Base-by-base conservation (phyloP, 148 eudicot genomes). In the Chenopodium suecicum region DNA sequence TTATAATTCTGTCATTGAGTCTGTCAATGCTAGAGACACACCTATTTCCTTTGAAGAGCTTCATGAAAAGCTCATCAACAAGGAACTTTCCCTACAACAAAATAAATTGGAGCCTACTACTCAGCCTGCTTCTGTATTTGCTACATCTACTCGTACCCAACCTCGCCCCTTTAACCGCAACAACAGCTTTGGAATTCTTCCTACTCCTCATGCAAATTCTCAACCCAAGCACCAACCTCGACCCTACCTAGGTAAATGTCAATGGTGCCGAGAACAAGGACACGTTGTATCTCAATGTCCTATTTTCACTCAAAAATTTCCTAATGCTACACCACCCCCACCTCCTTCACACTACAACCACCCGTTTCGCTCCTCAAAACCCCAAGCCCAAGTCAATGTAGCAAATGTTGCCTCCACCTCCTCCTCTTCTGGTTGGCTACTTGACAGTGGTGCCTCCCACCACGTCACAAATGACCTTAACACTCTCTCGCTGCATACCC, bases 241-340 rank as follows among this genome's bases (percentile, higher is more conserved):
- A 4, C 70, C 65, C 12, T 71, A 9, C 54, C 64, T 19, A 7
- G 77, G 76, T 3, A n/a, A 16, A 7, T 70, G 82, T 46, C 82
- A 80, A 0, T 71, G 47, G 50, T 80, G 82, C 31, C 52, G 70
- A 11, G 58, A 5, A 3, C 44, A 70, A 11, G 82, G 82, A 0
- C 77, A 80, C 14, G 12, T 7, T 6, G 37, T 71, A 19, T 22
- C 31, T 10, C 29, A n/a, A 14, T 80, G 82, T n/a, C 54, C 68
- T 10, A 5, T 10, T 6, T 80, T 80, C 44, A 56, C 58, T 13
- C 32, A 52, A 4, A 17, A 4, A 2, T 62, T 50, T 11, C 82
- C 77, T 0, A 4, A 23, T 32, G n/a, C 54, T 7, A 27, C 16
- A 41, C 77, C n/a, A 19, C 65, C 65, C 4, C 80, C 56, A n/a